Evolutionary conservation across 371 early-diverging fungal genomes (phyloP).

Genomic region (Rhizopus delemar): DNA sequence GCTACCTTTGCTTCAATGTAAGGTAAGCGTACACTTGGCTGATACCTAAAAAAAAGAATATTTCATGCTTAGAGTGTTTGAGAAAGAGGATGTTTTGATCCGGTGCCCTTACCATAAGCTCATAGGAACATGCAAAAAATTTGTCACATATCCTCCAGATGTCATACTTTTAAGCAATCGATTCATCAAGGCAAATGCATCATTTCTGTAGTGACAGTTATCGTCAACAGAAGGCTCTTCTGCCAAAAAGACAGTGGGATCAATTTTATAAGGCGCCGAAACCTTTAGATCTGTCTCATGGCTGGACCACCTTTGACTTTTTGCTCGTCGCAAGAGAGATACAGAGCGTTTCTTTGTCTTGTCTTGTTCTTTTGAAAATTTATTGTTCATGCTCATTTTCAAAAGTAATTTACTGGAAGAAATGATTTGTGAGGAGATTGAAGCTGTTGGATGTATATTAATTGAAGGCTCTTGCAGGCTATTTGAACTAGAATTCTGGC

Average conservation of each 20-base stretch:
- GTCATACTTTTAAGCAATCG: constrained; percentile 25
- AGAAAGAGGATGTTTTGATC: too few species aligned
- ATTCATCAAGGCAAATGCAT: constrained; percentile 13
- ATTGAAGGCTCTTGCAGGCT: not conserved
- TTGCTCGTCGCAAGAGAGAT: not conserved
- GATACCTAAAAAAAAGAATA: constrained; percentile 20
- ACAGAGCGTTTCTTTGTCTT: constrained; percentile 5
- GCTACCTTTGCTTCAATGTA: constrained; percentile 31
- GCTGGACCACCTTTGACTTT: not conserved
- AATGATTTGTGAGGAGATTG: constrained; percentile 1
- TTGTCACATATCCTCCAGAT: constrained; percentile 38
- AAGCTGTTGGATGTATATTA: not conserved
- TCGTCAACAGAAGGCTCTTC: not conserved
- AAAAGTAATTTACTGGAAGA: constrained; percentile 2
- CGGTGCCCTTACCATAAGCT: constrained; percentile 30
- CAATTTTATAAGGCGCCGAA: not conserved
- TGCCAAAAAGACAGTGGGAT: constrained; percentile 7
- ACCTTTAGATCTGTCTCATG: not conserved
- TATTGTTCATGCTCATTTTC: constrained; percentile 1
- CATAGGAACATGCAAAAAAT: constrained; percentile 30
- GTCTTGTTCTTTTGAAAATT: constrained; percentile 1
- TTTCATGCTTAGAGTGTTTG: too few species aligned
- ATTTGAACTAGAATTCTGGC: not conserved
- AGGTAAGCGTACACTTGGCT: constrained; percentile 32
- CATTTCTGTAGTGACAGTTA: not conserved